Percentiles rank a stretch among this genome's conserved stretches.
These are phyloP conservation scores for Rugosomyces carneus DNA, from an alignment of 1,284 basidiomycete species.

Conservation along the genomic window DNA sequence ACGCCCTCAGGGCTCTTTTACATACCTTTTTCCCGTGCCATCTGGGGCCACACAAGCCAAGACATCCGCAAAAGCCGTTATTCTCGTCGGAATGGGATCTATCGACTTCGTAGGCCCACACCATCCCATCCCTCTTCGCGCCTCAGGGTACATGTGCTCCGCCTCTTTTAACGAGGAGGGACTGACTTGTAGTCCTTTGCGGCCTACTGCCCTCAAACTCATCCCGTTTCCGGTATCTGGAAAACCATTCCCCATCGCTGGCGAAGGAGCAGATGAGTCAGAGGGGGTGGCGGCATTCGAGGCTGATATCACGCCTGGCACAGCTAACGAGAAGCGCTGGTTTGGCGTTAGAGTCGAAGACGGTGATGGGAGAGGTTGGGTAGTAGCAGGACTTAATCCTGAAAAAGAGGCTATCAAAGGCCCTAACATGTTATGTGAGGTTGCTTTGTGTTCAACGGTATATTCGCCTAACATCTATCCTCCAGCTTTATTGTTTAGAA, in stretches of 20 bases:
- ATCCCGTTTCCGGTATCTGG: conserved; percentile 54
- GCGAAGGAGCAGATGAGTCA: conserved; percentile 66
- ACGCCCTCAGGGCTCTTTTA: conserved; percentile 36
- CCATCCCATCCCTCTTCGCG: conserved; percentile 33
- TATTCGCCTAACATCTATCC: conserved; percentile 14
- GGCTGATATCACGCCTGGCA: conserved; percentile 31
- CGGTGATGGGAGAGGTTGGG: conserved; percentile 55
- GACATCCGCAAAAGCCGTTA: conserved; percentile 30
- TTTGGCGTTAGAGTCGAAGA: conserved; percentile 49
- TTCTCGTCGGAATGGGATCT: conserved; percentile 57
- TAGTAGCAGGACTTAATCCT: conserved; percentile 47
- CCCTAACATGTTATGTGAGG: conserved; percentile 41
- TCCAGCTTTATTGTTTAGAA: conserved; percentile 33
- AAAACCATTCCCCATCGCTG: conserved; percentile 53
- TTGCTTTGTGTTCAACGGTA: conserved; percentile 10
- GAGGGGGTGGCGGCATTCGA: conserved; percentile 65
- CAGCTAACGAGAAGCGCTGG: conserved; percentile 26
- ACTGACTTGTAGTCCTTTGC: conserved; percentile 34
- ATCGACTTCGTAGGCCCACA: conserved; percentile 46
- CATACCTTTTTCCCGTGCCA: conserved; percentile 46
- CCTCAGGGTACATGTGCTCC: conserved; percentile 40
- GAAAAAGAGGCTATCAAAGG: conserved; percentile 27
- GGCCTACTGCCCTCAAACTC: conserved; percentile 45
- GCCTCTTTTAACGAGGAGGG: conserved; percentile 12
- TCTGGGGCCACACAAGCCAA: conserved; percentile 14